Evolutionary conservation across 805 yeast genomes (phyloP).

Genomic region (Zygosaccharomyces kombuchaensis): DNA sequence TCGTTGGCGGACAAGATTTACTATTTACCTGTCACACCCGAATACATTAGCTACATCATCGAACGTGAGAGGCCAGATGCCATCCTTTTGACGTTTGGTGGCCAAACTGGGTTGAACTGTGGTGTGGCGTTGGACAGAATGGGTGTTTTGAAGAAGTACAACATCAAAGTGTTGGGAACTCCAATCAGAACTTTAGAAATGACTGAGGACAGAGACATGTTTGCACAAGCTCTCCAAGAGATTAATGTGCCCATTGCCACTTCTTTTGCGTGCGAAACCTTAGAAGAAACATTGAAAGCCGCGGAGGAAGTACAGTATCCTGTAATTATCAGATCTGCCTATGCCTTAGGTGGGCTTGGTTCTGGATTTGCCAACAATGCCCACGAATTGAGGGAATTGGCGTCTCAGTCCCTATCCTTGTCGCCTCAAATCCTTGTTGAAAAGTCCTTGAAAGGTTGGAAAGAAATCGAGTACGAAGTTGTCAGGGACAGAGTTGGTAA

Average conservation of each 20-base stretch:
- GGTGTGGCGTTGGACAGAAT: constrained; percentile 92
- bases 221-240: constrained; percentile 91
- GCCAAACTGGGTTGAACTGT: constrained; percentile 95
- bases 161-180: constrained; percentile 94
- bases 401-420: constrained; percentile 82
- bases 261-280: constrained; percentile 89
- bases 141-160: constrained; percentile 88
- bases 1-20: constrained; percentile 93
- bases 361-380: constrained; percentile 91
- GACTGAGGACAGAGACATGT: constrained; percentile 95
- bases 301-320: constrained; percentile 90
- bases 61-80: constrained; percentile 97
- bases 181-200: constrained; percentile 95
- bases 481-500: constrained; percentile 94
- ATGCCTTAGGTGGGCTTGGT: constrained; percentile 95
- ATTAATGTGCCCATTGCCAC: constrained; percentile 95
- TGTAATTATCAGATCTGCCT: constrained; percentile 94
- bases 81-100: constrained; percentile 92
- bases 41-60: constrained; percentile 89
- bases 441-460: constrained; percentile 97
- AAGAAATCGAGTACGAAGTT: constrained; percentile 97
- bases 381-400: constrained; percentile 77
- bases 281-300: constrained; percentile 90
- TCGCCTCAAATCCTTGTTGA: constrained; percentile 96
- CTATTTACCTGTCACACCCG: constrained; percentile 94